Percentiles rank a stretch among this genome's conserved stretches.
Evolutionary conservation across 257 asterid species (phyloP).

Genomic region (Nicotiana paniculata): DNA sequence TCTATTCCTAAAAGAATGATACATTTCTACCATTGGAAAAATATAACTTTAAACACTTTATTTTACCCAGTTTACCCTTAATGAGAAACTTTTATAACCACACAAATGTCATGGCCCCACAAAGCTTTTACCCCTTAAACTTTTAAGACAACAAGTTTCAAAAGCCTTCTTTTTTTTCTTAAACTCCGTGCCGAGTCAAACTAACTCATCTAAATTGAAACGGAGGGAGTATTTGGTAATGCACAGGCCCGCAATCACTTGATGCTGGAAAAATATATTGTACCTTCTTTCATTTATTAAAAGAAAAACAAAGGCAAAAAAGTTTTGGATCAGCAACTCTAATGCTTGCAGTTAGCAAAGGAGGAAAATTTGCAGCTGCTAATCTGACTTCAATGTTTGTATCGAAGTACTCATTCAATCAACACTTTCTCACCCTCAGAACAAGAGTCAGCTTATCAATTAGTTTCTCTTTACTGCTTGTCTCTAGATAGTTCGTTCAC

Average conservation of each 20-base stretch:
- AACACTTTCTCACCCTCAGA: not conserved
- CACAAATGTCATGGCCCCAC: no score
- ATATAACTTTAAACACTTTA: no score
- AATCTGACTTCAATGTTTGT: not conserved
- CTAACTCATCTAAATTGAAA: no score
- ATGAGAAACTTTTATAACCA: no score
- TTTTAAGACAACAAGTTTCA: no score
- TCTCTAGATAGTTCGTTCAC: not conserved
- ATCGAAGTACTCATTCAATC: not conserved
- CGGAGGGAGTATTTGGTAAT: not conserved
- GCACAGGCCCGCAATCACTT: not conserved
- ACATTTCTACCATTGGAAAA: no score
- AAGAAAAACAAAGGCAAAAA: not conserved
- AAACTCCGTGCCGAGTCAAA: no score
- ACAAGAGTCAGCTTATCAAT: not conserved
- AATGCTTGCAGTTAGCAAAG: not conserved
- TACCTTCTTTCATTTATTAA: not conserved
- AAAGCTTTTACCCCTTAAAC: no score
- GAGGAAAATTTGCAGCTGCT: not conserved
- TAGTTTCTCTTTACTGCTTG: slow-evolving; percentile 1
- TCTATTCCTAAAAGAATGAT: no score
- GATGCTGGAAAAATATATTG: not conserved
- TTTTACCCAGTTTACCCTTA: no score
- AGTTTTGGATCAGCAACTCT: not conserved
- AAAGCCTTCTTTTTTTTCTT: no score